Evolutionary conservation across 805 yeast genomes (phyloP), one percentile per base, ranked within the genome.

Genomic region (Candida hungchunana): DNA sequence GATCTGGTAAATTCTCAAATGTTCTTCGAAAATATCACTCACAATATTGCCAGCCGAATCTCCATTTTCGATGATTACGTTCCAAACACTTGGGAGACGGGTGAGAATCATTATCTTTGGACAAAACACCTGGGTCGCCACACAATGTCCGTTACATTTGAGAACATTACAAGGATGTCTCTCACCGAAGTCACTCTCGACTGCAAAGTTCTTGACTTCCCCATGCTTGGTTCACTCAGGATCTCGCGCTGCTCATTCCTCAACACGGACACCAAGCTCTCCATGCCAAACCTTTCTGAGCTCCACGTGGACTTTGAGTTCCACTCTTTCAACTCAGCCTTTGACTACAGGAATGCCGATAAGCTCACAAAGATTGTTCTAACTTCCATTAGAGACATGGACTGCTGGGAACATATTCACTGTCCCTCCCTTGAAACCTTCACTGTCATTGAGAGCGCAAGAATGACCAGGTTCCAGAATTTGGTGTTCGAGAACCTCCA

Each of bases 131-230:
- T 46, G 11, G 36, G 39, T 2, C 25, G 31, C 1, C 29, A 13
- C 7, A 38, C 43, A 2, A 19, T 18, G 14, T 28, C 26, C 1
- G 32, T 46, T 6, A 24, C 42, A 2, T 46, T 46, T 31, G 46
- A 46, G 23, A 34, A 24, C 7, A 12, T 40, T 15, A 24, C 15
- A 6, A 39, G 31, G 20, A 14, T 43, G 17, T 26, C 39, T 2
- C 17, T 46, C 7, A 26, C 30, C 8, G 35, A 31, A 22, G 18
- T 37, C 17, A 13, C 15, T 3, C 18, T 46, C 4, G 36, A 40
- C 29, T 43, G 47, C 6, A 20, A 18, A 4, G 6, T 40, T 5
- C 31, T 40, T 18, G 26, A 23, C 10, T 46, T 46, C 33, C 47
- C 47, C 3, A 32, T 29, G 18, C 15, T 43, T 10, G 15, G 18